Evolutionary conservation across 345 rosid species (phyloP), one percentile per base, ranked within the genome.

Genomic region (Lepidium didymum): DNA sequence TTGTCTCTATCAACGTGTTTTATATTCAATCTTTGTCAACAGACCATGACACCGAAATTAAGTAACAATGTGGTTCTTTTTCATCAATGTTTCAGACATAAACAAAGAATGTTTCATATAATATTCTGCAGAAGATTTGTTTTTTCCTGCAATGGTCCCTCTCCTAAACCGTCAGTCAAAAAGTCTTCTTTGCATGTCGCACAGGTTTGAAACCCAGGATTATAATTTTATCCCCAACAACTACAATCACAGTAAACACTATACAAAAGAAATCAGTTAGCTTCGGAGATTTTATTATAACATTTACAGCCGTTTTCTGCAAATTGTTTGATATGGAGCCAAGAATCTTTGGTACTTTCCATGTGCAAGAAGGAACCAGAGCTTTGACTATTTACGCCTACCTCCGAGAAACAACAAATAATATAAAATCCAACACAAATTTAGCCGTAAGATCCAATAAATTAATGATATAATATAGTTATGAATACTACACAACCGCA

Each of bases 121-220:
- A 59, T 66, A 70, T 19, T 18, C 7, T 16, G 54, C 14, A 41
- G 69, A 56, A 27, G 67, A 23, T 70, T 83, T 84, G 84, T 82
- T 69, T 41, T 69, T 25, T 80, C 75, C 69, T 67, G n/a, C 14
- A 53, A 70, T 79, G 86, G 81, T 75, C 83, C 89, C 86, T 27
- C 27, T 42, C 69, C 27, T 59, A 72, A 63, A 76, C 86, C 84
- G 80, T 42, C 83, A 79, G 81, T 84, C 84, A 75, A 78, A 77
- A 60, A 41, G 60, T 60, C 78, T 45, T 67, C 21, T 34, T 65
- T 23, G 62, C 52, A 58, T 73, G 68, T 70, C 15, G 38, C 49
- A 41, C 15, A 45, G 12, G 42, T 25, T 63, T 55, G 40, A 56
- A 73, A 18, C 60, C 37, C 42, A 57, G 3, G 11, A 50, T 34